Evolutionary conservation across 164 flowering plant species (phyloP).

Genomic region (Akebia trifoliata): DNA sequence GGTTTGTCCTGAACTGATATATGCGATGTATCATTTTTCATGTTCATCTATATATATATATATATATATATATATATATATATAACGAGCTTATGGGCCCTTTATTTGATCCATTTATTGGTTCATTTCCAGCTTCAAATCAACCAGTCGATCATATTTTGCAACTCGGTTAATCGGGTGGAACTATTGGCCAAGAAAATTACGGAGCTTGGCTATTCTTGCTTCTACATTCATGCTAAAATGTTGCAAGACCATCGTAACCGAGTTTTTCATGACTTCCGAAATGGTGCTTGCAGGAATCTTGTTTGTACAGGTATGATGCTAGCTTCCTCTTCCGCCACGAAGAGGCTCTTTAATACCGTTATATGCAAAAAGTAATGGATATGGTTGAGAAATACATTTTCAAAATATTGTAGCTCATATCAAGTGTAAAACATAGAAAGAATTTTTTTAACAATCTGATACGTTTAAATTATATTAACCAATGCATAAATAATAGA

Average conservation of each 20-base stretch:
- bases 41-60: too few species aligned
- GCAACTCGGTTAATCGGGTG: constrained; percentile 97
- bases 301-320: constrained; percentile 93
- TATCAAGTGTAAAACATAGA: too few species aligned
- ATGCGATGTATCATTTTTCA: background rate
- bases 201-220: constrained; percentile 97
- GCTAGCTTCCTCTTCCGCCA: background rate
- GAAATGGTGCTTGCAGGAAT: constrained; percentile 98
- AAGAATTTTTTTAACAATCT: too few species aligned
- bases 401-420: too few species aligned
- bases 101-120: background rate
- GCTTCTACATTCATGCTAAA: constrained; percentile 97
- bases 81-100: background rate
- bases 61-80: too few species aligned
- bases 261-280: constrained; percentile 97
- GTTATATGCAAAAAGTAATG: too few species aligned
- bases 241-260: constrained; percentile 99
- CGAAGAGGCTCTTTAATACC: too few species aligned
- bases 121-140: constrained; percentile 82
- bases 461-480: too few species aligned
- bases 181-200: constrained; percentile 96
- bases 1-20: constrained; percentile 39
- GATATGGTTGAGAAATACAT: too few species aligned
- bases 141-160: constrained; percentile 94
- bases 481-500: too few species aligned